Conservation (phyloP, 2,329 filamentous ascomycete species). For the Aspergillus uvarum region DNA sequence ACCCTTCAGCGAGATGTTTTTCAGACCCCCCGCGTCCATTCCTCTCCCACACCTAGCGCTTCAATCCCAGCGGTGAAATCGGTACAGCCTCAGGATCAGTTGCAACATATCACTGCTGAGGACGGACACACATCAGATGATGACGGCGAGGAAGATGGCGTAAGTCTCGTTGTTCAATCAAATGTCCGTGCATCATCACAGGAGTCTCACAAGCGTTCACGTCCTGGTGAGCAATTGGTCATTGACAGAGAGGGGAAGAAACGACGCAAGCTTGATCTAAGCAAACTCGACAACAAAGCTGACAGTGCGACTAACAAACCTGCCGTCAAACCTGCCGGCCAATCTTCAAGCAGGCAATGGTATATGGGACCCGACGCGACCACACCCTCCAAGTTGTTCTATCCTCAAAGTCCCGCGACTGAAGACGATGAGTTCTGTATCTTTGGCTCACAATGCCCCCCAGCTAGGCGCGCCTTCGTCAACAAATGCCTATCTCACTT, state of each 20-base stretch:
- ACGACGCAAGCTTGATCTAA: conserved; percentile 29
- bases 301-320: conserved; percentile 1
- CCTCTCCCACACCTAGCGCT: not conserved
- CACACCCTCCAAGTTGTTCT: conserved; percentile 46
- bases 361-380: conserved; percentile 44
- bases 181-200: not conserved
- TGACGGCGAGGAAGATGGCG: not conserved
- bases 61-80: not conserved
- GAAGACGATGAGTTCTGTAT: conserved; percentile 29
- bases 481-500: conserved; percentile 31
- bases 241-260: conserved; percentile 31
- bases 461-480: conserved; percentile 31
- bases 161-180: not conserved
- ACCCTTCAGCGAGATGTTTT: not conserved
- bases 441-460: conserved; percentile 22
- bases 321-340: not conserved
- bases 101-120: not conserved
- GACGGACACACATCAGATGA: not conserved
- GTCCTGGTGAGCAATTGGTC: conserved; percentile 24
- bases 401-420: conserved; percentile 33
- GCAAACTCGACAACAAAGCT: not conserved
- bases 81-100: not conserved
- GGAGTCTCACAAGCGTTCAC: conserved; percentile 5
- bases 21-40: not conserved
- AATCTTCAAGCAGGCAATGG: conserved; percentile 17